Evolutionary conservation across 2,329 filamentous ascomycete species (phyloP), one percentile per base, ranked within the genome.

Genomic region (Whalleya microplaca): DNA sequence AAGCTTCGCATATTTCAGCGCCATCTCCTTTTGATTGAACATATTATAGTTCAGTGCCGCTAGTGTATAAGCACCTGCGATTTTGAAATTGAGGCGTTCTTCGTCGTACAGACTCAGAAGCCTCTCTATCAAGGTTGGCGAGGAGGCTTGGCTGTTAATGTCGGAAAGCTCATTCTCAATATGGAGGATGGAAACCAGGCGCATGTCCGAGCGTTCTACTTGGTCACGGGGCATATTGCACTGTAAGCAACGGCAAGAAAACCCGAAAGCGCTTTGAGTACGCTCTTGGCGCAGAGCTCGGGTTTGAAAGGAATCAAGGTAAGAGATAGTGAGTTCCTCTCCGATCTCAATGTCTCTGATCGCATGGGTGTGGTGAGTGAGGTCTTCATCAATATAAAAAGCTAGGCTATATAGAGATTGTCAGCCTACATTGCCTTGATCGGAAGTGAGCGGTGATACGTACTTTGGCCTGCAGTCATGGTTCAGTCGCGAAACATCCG

Each of bases 321-420:
- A 78, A n/a, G 75, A 71, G 21, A 78, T 76, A 0, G 68, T 73
- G 6, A 78, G 72, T 56, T 78, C 76, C 46, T 76, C 73, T 12
- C 70, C 73, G 19, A 61, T 18, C 12, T 55, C 56, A 21, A 75
- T 69, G 2, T 67, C 64, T 19, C 74, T 60, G 1, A 71, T 72
- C 1, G 70, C 73, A 43, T 71, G 69, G 0, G 76, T 73, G n/a
- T 70, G 68, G 51, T 77, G 75, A n/a, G 72, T 73, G 2, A 78
- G 60, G 18, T 66, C 57, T 0, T 67, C 46, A 44, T 76, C 72
- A 5, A 77, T 64, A 27, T 73, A 69, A 49, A 69, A 71, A 5
- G 64, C 67, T 7, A 76, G 73, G 58, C 61, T 65, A 8, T 14
- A 27, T 27, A 27, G 4, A 10, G 5, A 19, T 20, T 29, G 12